Conservation (phyloP, 1,139 yeast species). For the Hyphopichia wangnamkhiaoensis region DNA sequence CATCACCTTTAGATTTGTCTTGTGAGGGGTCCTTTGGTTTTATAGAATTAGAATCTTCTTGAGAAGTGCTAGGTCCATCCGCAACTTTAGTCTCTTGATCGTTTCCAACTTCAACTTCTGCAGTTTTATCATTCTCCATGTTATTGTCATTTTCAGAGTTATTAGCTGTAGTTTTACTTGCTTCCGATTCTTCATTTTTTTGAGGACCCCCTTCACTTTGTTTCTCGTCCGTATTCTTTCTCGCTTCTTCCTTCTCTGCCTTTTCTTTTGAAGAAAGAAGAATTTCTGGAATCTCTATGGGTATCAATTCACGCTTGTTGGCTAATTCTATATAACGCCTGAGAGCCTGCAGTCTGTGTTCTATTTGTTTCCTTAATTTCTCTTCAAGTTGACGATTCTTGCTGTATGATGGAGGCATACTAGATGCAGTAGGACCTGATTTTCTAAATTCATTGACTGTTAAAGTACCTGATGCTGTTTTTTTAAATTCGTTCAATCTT, state of each 20-base stretch:
- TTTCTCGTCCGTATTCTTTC: conserved; percentile 2
- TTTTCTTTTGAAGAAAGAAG: background rate
- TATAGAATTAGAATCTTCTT: no score
- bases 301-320: conserved; percentile 9
- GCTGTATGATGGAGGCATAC: conserved; percentile 82
- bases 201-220: background rate
- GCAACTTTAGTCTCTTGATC: no score
- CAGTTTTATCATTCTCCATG: background rate
- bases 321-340: conserved; percentile 17
- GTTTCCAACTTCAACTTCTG: background rate
- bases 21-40: no score
- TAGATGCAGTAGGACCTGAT: conserved; percentile 40
- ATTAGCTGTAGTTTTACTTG: background rate
- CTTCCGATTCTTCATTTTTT: background rate
- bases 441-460: conserved; percentile 74
- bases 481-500: conserved; percentile 82
- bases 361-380: conserved; percentile 22
- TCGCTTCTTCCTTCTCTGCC: conserved; percentile 2
- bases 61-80: background rate
- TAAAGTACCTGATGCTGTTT: conserved; percentile 71
- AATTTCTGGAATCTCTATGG: conserved; percentile 4
- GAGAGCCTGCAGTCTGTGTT: conserved; percentile 36
- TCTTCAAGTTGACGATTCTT: conserved; percentile 43
- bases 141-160: background rate
- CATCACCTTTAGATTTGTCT: no score